Evolutionary conservation across 371 early-diverging fungal species (phyloP), one percentile per base, ranked within the genome.

Genomic region (Choanephora cucurbitarum): DNA sequence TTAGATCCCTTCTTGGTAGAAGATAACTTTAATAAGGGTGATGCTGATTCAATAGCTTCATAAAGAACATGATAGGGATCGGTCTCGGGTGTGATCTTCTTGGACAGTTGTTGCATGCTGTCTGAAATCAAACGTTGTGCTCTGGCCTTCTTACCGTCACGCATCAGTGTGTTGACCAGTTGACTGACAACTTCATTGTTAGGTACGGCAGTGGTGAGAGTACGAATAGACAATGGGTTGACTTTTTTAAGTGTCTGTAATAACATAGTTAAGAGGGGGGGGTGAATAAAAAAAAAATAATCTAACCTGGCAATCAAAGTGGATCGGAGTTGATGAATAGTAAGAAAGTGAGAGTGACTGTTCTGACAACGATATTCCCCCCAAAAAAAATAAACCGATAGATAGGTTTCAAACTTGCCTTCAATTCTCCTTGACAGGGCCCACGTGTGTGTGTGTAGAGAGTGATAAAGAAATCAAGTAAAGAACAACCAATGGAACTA

Each of bases 121-220:
- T 86, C 83, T 18, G 70, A 66, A 0, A 95, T 75, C 31, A 87
- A 72, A 5, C 86, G 68, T 57, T 91, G 85, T 15, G 95, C 93
- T 18, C 78, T 76, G 15, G 85, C 80, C 64, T 93, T 93, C 69
- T 90, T 87, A 44, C 94, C 94, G 50, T 92, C 86, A 45, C 87
- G 77, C 94, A 94, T 94, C 48, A 94, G 75, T 56, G 89, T 88
- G 71, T 93, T 94, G 49, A 91, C 90, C 8, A 92, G 58, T 49
- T 92, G 93, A 22, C 81, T 75, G 15, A 92, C 66, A 14, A 90
- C 75, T 15, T 88, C 85, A 64, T 92, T 86, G n/a, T 78, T 69
- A 23, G 73, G 72, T 24, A 73, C 66, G 13, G 55, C 34, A 23
- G 72, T 64, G 39, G 52, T 63, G 59, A 67, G 62, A 10, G 55